Evolutionary conservation across 75 land plant species (phyloP), one percentile per base, ranked within the genome.

Genomic region (Gnetum montanum): DNA sequence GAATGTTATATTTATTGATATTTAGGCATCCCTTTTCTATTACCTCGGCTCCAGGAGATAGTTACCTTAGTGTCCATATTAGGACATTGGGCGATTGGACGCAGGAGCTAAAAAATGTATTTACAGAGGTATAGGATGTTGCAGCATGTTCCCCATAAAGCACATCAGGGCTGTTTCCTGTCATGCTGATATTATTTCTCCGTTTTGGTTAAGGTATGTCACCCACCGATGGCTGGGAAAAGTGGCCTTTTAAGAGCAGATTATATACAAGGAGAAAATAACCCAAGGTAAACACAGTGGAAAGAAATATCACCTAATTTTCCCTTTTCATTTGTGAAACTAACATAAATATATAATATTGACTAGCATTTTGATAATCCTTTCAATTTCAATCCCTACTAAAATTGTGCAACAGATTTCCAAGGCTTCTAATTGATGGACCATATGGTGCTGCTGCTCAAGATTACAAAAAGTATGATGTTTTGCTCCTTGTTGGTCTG

Each of bases 391-490:
- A n/a, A n/a, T n/a, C n/a, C n/a, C n/a, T n/a, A n/a, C n/a, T n/a
- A n/a, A n/a, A n/a, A n/a, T 30, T 18, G 2, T 46, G 18, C 28
- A 28, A 26, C 68, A 74, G 75, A 34, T 72, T 65, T 49, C 76
- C 78, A 12, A 63, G 52, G 31, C 64, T 75, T 34, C 38, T 58
- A 8, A 71, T 76, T 35, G 79, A 76, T 40, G 79, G 79, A 8
- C 79, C 79, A 18, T 76, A 76, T 58, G 79, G 79, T 18, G 79
- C 79, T 13, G 70, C 79, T 48, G 79, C 79, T 19, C 79, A 76
- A 29, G 79, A 76, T 53, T 76, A 71, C 65, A 76, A 65, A 60
- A 66, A 76, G 46, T 76, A 76, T 68, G 79, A 76, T 12, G 76
- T 76, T 46, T 57, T 76, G 57, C 70, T 76, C 15, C 70, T 76